Evolutionary conservation across 2,329 filamentous ascomycete species (phyloP).

Genomic region (Epichloe festucae): DNA sequence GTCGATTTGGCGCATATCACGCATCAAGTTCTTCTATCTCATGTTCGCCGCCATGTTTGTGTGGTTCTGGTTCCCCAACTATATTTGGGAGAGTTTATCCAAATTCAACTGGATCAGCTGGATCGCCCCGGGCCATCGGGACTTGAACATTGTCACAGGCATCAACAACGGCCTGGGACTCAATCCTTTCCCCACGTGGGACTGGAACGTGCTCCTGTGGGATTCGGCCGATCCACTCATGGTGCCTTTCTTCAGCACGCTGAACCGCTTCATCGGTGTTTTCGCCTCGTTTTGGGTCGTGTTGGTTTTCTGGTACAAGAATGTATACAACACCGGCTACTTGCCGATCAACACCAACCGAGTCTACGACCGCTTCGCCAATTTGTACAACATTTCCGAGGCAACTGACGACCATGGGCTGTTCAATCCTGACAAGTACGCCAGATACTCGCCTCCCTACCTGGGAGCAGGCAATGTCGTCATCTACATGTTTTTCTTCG

Average conservation of each 20-base stretch:
- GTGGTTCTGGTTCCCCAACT: conserved; percentile 47
- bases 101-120: conserved; percentile 45
- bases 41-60: conserved; percentile 40
- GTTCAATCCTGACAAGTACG: conserved; percentile 33
- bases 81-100: conserved; percentile 37
- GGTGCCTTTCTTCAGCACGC: conserved; percentile 44
- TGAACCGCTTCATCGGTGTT: conserved; percentile 48
- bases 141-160: conserved; percentile 29
- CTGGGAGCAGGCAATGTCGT: conserved; percentile 35
- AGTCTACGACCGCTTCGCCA: conserved; percentile 35
- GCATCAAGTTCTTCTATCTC: conserved; percentile 38
- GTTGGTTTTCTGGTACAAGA: conserved; percentile 44
- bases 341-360: conserved; percentile 39
- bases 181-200: conserved; percentile 33
- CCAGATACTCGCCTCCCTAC: conserved; percentile 38
- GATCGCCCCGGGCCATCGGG: conserved; percentile 35
- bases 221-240: conserved; percentile 31
- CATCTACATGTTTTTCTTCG: conserved; percentile 44
- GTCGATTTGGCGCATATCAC: conserved; percentile 32
- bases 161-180: conserved; percentile 32
- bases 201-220: conserved; percentile 34
- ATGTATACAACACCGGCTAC: conserved; percentile 43
- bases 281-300: conserved; percentile 42
- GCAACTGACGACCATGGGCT: conserved; percentile 29
- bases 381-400: conserved; percentile 32